Conservation (phyloP, 202 grass and related monocot genomes). For the Hordeum pubiflorum region DNA sequence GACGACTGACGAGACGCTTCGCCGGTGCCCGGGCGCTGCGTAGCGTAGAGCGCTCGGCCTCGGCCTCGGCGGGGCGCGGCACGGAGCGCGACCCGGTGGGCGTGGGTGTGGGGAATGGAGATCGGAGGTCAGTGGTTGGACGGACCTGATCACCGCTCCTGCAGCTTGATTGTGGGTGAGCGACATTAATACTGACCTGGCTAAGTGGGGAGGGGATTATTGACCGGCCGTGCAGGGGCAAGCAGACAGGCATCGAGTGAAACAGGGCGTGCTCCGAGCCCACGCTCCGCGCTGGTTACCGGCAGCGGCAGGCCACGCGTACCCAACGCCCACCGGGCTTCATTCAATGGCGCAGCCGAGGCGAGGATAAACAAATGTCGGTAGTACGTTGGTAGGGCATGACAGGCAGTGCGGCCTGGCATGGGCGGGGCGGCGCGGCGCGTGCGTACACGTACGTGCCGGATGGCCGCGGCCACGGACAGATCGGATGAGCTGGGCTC, state of each 20-base stretch:
- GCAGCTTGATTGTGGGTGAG: slow-evolving; percentile 1
- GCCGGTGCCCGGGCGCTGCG: not conserved
- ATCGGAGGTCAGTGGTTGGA: not conserved
- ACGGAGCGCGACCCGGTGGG: no score
- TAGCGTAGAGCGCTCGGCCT: not conserved
- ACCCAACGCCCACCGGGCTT: not conserved
- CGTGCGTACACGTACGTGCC: not conserved
- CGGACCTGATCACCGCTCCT: not conserved
- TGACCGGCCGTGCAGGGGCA: not conserved
- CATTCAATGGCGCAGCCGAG: not conserved
- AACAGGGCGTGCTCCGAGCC: slow-evolving; percentile 5
- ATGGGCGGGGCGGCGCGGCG: not conserved
- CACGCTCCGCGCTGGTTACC: not conserved
- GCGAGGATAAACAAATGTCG: not conserved
- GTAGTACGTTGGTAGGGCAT: not conserved
- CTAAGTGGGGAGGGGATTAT: not conserved
- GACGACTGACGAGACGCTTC: not conserved
- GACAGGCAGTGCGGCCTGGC: not conserved
- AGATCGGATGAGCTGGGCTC: not conserved
- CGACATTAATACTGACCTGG: not conserved
- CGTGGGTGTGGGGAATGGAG: not conserved
- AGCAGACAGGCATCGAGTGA: not conserved
- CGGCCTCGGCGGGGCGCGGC: no score
- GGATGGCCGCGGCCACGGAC: no score
- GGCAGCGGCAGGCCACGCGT: not conserved